Evolutionary conservation across 495 filamentous ascomycete genomes (phyloP), one percentile per base, ranked within the genome.

Genomic region (Parmelia sp.): DNA sequence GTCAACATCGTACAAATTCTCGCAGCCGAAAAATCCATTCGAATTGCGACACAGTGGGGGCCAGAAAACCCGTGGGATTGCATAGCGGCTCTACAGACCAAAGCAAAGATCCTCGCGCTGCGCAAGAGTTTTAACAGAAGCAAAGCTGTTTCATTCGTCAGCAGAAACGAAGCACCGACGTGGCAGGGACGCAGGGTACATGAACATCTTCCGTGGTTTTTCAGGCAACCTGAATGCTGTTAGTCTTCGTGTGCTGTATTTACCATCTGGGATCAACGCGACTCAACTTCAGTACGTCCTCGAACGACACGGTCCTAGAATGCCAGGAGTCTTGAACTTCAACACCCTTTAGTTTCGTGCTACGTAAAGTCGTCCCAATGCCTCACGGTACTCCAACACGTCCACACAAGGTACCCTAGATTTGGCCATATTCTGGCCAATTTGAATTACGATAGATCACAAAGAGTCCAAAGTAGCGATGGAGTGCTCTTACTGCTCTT

Each of bases 21-120:
- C 21, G 49, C 27, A 61, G 44, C 60, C 42, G 7, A 61, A 61
- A 31, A 51, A 61, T n/a, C 60, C 42, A 61, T 61, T 61, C 11
- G 60, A 61, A 14, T n/a, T 25, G 14, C 44, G 42, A 45, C 44
- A 61, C 23, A 45, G 31, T 40, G 36, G 25, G 19, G 36, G 44
- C 58, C 58, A 60, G n/a, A 60, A 60, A 27, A 29, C 15, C 17
- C 25, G 35, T 45, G 58, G 35, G 9, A 60, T 45, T 17, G 27
- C 37, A 27, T 42, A 60, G 27, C 37, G 4, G 23, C 1, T 60
- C 3, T n/a, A 42, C 27, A 60, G 58, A 14, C 12, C 27, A 25
- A 11, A 29, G 14, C 58, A 39, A 44, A 60, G 37, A 39, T 27
- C 27, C 12, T 60, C 58, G 27, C 35, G 40, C 17, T 27, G 7